Conservation (phyloP, 2,329 filamentous ascomycete genomes). For the Madurella fahalii region DNA sequence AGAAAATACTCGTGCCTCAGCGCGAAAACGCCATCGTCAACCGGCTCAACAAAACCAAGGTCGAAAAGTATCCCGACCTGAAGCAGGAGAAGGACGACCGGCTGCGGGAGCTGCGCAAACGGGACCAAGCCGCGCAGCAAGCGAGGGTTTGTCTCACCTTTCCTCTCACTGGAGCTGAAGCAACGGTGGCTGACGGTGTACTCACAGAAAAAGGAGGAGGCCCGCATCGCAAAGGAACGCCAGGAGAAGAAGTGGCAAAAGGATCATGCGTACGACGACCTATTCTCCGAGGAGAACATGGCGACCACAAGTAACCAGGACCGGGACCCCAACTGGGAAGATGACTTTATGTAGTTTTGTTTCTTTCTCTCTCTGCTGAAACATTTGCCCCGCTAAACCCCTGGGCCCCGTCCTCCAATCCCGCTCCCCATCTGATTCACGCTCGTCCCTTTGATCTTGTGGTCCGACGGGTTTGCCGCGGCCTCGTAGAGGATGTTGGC, state of each 20-base stretch:
- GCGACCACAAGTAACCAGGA: slow-evolving; percentile 80
- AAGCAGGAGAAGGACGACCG: slow-evolving; percentile 76
- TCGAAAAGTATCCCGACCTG: slow-evolving; percentile 83
- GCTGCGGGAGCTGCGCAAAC: slow-evolving; percentile 65
- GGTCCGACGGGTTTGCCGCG: slow-evolving; percentile 85
- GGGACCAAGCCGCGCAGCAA: slow-evolving; percentile 60
- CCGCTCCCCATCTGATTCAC: slow-evolving; percentile 53
- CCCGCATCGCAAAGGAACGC: slow-evolving; percentile 68
- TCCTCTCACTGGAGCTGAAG: neutral
- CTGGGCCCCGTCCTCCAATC: slow-evolving; percentile 40
- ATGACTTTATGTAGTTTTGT: slow-evolving; percentile 78
- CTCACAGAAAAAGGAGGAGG: slow-evolving; percentile 72
- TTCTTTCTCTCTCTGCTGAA: neutral
- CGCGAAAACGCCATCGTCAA: slow-evolving; percentile 92
- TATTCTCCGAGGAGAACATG: slow-evolving; percentile 81
- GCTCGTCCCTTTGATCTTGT: slow-evolving; percentile 60
- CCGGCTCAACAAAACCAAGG: slow-evolving; percentile 94
- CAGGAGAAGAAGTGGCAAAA: slow-evolving; percentile 91
- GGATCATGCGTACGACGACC: slow-evolving; percentile 95
- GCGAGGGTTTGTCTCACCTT: slow-evolving; percentile 49
- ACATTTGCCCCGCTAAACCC: slow-evolving; percentile 24
- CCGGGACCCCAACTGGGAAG: slow-evolving; percentile 69
- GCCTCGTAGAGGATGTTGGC: slow-evolving; percentile 88
- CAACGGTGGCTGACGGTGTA: slow-evolving; percentile 6
- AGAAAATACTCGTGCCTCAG: slow-evolving; percentile 71